These are phyloP conservation scores for Xylaria castorea DNA, from an alignment of 495 filamentous ascomycete species.

Conservation along the genomic window DNA sequence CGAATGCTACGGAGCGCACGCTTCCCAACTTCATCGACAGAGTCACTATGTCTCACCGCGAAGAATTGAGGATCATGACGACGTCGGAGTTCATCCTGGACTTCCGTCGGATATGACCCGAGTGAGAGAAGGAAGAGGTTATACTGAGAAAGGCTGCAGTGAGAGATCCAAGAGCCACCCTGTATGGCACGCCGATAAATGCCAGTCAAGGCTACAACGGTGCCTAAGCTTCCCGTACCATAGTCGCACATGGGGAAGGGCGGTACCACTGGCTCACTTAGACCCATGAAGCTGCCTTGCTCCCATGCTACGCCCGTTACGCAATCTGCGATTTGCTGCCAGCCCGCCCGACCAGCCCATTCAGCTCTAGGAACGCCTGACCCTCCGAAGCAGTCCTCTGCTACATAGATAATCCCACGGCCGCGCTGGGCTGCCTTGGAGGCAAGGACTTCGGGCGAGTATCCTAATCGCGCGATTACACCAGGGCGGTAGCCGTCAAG, in stretches of 20 bases:
- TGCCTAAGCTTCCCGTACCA: conserved; percentile 71
- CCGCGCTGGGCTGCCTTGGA: conserved; percentile 56
- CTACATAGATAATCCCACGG: conserved; percentile 71
- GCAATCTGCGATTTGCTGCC: conserved; percentile 67
- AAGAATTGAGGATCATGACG: conserved; percentile 55
- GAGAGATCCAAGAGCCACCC: conserved; percentile 70
- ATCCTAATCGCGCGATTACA: conserved; percentile 65
- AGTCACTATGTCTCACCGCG: conserved; percentile 69
- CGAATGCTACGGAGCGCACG: conserved; percentile 64
- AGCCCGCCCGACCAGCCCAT: conserved; percentile 58
- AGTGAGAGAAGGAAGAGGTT: conserved; percentile 68
- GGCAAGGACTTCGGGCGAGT: conserved; percentile 57
- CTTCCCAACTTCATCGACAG: conserved; percentile 73
- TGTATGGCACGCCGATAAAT: conserved; percentile 66
- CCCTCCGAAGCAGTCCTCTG: conserved; percentile 75
- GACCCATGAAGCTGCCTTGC: conserved; percentile 75
- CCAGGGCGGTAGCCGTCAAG: conserved; percentile 73
- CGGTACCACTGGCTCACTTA: conserved; percentile 73
- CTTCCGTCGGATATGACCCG: conserved; percentile 62
- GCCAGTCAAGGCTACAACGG: conserved; percentile 67
- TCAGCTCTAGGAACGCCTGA: conserved; percentile 44
- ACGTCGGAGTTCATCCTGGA: conserved; percentile 62
- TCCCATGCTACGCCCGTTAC: conserved; percentile 68
- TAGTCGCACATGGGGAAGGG: conserved; percentile 86
- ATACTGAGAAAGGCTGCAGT: conserved; percentile 50